A percentile compares a stretch with the other conserved stretches of the same genome.
Evolutionary conservation across 495 filamentous ascomycete genomes (phyloP).

Genomic region (Bacidia gigantensis): DNA sequence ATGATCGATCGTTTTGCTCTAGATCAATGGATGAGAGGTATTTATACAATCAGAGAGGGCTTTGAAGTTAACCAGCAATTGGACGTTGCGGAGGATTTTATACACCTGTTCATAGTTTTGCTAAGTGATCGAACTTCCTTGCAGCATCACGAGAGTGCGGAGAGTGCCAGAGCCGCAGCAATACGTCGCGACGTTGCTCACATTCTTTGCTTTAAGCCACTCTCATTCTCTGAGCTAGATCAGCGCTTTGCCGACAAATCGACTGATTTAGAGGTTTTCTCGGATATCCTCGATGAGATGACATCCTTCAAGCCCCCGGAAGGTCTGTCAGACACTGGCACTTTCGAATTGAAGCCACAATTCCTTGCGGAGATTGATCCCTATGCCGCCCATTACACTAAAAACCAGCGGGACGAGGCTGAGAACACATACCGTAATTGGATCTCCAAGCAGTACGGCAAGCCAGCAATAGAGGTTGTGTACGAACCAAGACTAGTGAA

Average conservation of each 20-base stretch:
- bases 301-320: conserved; percentile 80
- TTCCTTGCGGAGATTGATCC: conserved; percentile 80
- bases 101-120: conserved; percentile 82
- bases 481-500: conserved; percentile 78
- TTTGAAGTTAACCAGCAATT: conserved; percentile 77
- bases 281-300: conserved; percentile 73
- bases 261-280: conserved; percentile 65
- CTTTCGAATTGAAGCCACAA: conserved; percentile 79
- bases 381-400: conserved; percentile 86
- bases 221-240: conserved; percentile 83
- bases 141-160: conserved; percentile 53
- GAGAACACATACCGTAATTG: conserved; percentile 75
- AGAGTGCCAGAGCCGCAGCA: conserved; percentile 48
- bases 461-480: conserved; percentile 70
- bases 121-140: conserved; percentile 78
- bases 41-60: conserved; percentile 52
- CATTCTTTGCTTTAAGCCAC: conserved; percentile 85
- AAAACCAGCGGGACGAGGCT: conserved; percentile 93
- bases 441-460: conserved; percentile 78
- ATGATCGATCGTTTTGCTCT: conserved; percentile 86
- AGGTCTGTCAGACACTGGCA: conserved; percentile 80
- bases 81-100: conserved; percentile 89
- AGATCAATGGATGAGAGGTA: conserved; percentile 74
- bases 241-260: conserved; percentile 67
- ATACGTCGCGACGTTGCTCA: conserved; percentile 86